These are phyloP conservation scores for Lotmaria passim DNA, from an alignment of 208 protist genomes.

Conservation along the genomic window DNA sequence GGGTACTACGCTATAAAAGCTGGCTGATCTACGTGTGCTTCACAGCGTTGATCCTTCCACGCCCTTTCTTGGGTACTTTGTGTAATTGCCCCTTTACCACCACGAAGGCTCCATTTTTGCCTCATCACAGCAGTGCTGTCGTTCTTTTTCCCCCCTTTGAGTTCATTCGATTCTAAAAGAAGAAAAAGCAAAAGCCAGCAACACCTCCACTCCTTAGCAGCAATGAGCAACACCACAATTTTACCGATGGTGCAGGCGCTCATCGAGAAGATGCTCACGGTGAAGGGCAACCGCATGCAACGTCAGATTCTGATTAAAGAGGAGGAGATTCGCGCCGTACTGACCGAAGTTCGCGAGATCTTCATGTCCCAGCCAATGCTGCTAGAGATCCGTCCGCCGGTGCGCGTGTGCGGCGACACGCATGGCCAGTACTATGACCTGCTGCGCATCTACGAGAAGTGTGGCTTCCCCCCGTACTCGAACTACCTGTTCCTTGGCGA, in stretches of 20 bases:
- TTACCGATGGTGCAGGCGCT: conserved; percentile 47
- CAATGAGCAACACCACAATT: no score
- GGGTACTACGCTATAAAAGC: no score
- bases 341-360: conserved; percentile 77
- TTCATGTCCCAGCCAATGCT: conserved; percentile 92
- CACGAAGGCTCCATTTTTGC: no score
- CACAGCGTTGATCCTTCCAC: no score
- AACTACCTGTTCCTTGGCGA: conserved; percentile 99
- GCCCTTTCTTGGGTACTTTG: no score
- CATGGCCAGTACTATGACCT: conserved; percentile 99
- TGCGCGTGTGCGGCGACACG: conserved; percentile 96
- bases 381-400: conserved; percentile 86
- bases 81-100: no score
- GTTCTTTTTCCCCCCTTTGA: no score
- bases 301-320: conserved; percentile 78
- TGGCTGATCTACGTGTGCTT: no score
- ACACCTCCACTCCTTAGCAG: no score
- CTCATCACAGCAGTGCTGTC: no score
- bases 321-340: conserved; percentile 81
- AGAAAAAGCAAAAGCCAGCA: no score
- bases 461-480: conserved; percentile 97
- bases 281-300: conserved; percentile 65
- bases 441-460: conserved; percentile 99
- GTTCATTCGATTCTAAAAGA: no score
- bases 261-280: conserved; percentile 76